phyloP scores from a whole-genome alignment of 768 basidiomycete species.

The Pleurotus citrinopileatus region DNA sequence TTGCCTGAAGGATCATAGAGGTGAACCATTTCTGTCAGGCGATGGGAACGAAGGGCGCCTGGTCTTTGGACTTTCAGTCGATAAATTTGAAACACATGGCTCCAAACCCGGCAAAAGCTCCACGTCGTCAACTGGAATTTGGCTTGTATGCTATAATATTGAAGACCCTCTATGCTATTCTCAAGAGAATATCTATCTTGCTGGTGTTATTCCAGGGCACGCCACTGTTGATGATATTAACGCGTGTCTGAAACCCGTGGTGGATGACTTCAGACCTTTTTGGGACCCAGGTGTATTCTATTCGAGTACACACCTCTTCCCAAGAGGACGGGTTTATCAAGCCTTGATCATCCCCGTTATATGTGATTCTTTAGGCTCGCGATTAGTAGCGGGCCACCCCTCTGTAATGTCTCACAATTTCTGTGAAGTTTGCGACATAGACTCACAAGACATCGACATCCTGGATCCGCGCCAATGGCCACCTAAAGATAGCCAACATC shows the following conservation, averaged over 20 bases:
- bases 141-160: not conserved
- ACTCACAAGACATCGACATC: conserved; percentile 15
- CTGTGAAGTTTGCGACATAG: conserved; percentile 19
- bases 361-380: conserved; percentile 14
- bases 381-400: not conserved
- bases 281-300: conserved; percentile 34
- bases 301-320: conserved; percentile 19
- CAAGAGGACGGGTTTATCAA: conserved; percentile 22
- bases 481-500: conserved; percentile 11
- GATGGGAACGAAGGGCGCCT: too few species aligned
- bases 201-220: conserved; percentile 33
- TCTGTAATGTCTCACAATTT: conserved; percentile 14
- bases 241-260: conserved; percentile 29
- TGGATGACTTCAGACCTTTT: conserved; percentile 28
- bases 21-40: conserved; percentile 24
- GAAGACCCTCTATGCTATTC: conserved; percentile 4
- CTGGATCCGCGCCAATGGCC: conserved; percentile 17
- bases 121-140: not conserved
- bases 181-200: conserved; percentile 34
- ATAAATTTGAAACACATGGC: not conserved
- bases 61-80: conserved; percentile 23
- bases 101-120: not conserved
- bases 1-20: conserved; percentile 22
- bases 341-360: conserved; percentile 30
- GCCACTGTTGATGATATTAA: conserved; percentile 30